Conservation (phyloP, 2,329 filamentous ascomycete genomes). For the Fusarium anguioides region DNA sequence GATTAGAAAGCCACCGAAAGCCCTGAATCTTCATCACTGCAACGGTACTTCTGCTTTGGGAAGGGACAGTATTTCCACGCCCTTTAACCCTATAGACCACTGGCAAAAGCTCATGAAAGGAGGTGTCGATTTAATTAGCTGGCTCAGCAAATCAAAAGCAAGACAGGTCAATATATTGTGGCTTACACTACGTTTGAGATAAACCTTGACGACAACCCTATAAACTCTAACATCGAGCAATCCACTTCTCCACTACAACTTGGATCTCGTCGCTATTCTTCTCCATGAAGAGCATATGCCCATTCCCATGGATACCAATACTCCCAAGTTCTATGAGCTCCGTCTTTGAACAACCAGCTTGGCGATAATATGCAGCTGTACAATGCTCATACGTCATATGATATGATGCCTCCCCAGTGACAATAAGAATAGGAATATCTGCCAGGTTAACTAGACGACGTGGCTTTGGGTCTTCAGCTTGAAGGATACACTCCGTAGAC, state of each 20-base stretch:
- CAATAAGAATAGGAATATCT: constrained; percentile 43
- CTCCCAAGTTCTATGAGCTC: constrained; percentile 36
- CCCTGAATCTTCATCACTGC: too few relatives aligned
- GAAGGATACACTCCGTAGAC: constrained; percentile 33
- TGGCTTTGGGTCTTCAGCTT: constrained; percentile 22
- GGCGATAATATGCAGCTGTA: constrained; percentile 33
- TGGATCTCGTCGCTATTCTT: constrained; percentile 40
- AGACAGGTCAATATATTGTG: too few relatives aligned
- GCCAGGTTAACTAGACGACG: constrained; percentile 49
- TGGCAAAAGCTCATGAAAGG: too few relatives aligned
- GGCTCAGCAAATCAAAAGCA: too few relatives aligned
- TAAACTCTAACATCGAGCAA: neutral
- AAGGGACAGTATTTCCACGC: too few relatives aligned
- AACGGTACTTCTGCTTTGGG: too few relatives aligned
- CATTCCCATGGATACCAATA: constrained; percentile 37
- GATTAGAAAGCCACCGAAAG: too few relatives aligned
- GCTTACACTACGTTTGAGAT: too few relatives aligned
- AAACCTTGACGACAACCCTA: too few relatives aligned
- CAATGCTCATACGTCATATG: constrained; percentile 40
- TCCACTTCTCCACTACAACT: constrained; percentile 26
- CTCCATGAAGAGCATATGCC: constrained; percentile 44
- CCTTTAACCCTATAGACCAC: too few relatives aligned
- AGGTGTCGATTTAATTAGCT: too few relatives aligned
- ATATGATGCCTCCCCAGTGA: constrained; percentile 35
- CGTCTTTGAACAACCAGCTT: constrained; percentile 38